phyloP scores from a whole-genome alignment of 148 eudicot species.

The Chenopodium formosanum region DNA sequence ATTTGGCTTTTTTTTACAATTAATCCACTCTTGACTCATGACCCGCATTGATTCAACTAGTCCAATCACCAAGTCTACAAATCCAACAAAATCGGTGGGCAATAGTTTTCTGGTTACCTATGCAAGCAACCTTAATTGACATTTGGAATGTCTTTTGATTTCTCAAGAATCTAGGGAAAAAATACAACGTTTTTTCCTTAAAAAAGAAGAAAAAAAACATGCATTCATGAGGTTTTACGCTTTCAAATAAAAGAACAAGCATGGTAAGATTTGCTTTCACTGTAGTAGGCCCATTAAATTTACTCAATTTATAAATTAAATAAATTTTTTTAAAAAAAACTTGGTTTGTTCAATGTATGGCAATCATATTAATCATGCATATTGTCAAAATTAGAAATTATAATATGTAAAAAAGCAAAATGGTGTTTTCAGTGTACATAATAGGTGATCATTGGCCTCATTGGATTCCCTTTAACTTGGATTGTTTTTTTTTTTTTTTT shows the following conservation, averaged over 20 bases:
- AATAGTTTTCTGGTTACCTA: slow-evolving; percentile 12
- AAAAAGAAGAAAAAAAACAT: neutral
- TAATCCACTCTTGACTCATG: too few relatives aligned
- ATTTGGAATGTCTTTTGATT: slow-evolving; percentile 10
- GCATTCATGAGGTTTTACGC: slow-evolving; percentile 8
- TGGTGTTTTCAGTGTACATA: slow-evolving; percentile 13
- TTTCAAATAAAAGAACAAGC: neutral
- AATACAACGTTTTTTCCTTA: neutral
- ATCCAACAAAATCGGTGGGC: slow-evolving; percentile 12
- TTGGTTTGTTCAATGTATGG: slow-evolving; percentile 24
- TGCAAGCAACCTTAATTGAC: slow-evolving; percentile 20
- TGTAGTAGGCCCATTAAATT: too few relatives aligned
- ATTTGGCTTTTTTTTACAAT: too few relatives aligned
- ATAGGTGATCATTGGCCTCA: slow-evolving; percentile 22
- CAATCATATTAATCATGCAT: slow-evolving; percentile 24
- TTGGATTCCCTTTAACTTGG: slow-evolving; percentile 29
- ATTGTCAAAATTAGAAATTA: slow-evolving; percentile 30
- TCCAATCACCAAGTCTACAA: neutral
- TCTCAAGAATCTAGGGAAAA: slow-evolving; percentile 8
- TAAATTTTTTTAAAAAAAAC: neutral
- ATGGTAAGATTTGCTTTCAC: slow-evolving; percentile 2
- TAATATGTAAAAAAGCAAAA: slow-evolving; percentile 24
- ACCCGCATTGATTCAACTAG: too few relatives aligned
- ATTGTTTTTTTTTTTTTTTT: slow-evolving; percentile 1
- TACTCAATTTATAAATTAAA: too few relatives aligned